Evolutionary conservation across 352 stramenopile species (phyloP), one percentile per base, ranked within the genome.

Genomic region (Globisporangium abappressorium): DNA sequence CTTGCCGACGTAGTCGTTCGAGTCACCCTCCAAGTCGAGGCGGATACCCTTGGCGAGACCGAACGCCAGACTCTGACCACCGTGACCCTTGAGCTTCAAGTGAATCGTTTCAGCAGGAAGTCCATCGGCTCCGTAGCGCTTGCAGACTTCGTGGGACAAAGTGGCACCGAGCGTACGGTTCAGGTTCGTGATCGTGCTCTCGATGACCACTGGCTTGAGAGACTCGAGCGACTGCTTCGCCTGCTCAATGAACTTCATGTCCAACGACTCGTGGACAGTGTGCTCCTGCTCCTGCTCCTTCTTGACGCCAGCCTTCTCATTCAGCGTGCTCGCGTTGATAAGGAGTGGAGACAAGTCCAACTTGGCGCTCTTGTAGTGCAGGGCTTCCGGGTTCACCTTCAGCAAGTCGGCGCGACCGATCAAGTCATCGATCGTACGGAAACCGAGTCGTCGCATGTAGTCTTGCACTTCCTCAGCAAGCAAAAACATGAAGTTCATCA

Each of bases 401-500:
- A 99, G 80, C 62, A 99, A 72, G 70, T 98, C 95, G 6, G 92
- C 89, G 57, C 93, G 94, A 51, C 96, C 96, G 65, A 99, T 91
- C 80, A 98, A 89, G 46, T 99, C 96, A 66, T 98, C 93, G 38
- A 98, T 76, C 41, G 85, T 95, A 33, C 90, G 83, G 80, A 98
- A 98, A 63, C 96, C 96, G 36, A 99, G 68, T 6, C 69, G 72
- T 34, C 78, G 81, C 78, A 91, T 86, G 71, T 89, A 89, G 57
- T 81, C 77, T 54, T 82, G 83, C 65, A 99, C 87, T 73, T 99
- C 96, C 76, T 99, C 95, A 36, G 95, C 96, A 54, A 99, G 80
- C 71, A 99, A 82, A 59, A 97, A 98, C 74, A 99, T 98, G 77
- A 98, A 99, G 77, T 98, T 99, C 56, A 99, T 87, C 20, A 98